These are phyloP conservation scores for Aegilops umbellulata DNA, from an alignment of 176 grass and related monocot genomes.

Conservation along the genomic window DNA sequence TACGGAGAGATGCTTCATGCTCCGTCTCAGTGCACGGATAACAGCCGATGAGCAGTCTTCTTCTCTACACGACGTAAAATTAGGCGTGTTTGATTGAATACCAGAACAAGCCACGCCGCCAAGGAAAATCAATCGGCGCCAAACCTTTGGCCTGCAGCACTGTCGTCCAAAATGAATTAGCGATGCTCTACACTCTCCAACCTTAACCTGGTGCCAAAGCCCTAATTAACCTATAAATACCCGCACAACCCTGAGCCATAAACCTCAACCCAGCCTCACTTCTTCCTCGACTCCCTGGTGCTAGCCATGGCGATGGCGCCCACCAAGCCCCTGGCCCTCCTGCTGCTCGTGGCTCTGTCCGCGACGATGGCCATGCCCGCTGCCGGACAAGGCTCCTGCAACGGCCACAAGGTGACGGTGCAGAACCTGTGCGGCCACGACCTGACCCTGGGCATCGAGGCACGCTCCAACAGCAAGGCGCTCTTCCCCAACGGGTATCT, in stretches of 20 bases:
- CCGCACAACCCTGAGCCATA: neutral
- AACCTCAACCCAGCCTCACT: neutral
- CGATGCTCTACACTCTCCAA: neutral
- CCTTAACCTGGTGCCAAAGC: neutral
- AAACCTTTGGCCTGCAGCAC: no score
- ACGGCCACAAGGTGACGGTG: conserved; percentile 34
- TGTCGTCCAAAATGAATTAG: no score
- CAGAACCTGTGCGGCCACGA: conserved; percentile 36
- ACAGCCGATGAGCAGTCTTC: no score
- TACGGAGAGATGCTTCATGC: neutral
- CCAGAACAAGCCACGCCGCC: no score
- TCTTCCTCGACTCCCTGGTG: no score
- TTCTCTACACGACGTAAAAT: no score
- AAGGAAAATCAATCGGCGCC: no score
- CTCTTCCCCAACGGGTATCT: neutral
- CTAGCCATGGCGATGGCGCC: conserved; percentile 4
- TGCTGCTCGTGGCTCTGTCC: neutral
- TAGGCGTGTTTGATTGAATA: no score
- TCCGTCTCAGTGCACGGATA: no score
- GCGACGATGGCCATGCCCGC: neutral
- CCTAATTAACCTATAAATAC: conserved; percentile 21
- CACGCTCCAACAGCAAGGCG: conserved; percentile 12
- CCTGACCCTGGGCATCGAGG: neutral
- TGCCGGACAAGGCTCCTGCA: neutral
- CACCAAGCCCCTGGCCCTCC: neutral